Percentiles rank a stretch among this genome's conserved stretches.
Evolutionary conservation across 768 basidiomycete genomes (phyloP).

Genomic region (Boletus tomentosulus): DNA sequence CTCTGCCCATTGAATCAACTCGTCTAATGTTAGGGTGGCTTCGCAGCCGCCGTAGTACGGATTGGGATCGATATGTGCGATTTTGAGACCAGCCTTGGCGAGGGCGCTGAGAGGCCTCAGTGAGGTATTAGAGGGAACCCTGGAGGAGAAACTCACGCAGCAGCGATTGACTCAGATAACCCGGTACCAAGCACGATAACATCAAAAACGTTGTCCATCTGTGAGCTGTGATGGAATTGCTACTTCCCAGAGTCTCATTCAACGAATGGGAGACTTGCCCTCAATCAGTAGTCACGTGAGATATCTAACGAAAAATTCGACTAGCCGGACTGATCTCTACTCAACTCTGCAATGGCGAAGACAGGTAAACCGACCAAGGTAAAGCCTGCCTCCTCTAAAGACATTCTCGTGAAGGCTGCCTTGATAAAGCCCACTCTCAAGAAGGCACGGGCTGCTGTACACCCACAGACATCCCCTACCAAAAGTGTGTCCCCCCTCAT

Average conservation of each 20-base stretch:
- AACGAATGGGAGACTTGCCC: too few relatives aligned
- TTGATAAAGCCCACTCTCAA: not conserved
- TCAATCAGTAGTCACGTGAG: slow-evolving; percentile 26
- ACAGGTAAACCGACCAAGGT: slow-evolving; percentile 28
- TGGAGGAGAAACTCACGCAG: slow-evolving; percentile 63
- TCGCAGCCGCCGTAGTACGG: slow-evolving; percentile 81
- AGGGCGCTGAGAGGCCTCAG: slow-evolving; percentile 56
- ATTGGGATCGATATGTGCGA: slow-evolving; percentile 85
- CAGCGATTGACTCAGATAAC: slow-evolving; percentile 77
- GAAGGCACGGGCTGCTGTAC: too few relatives aligned
- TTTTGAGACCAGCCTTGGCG: slow-evolving; percentile 80
- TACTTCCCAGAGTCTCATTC: too few relatives aligned
- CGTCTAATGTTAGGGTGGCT: slow-evolving; percentile 78
- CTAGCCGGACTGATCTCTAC: too few relatives aligned
- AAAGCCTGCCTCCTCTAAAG: slow-evolving; percentile 29
- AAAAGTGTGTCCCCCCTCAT: too few relatives aligned
- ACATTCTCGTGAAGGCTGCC: slow-evolving; percentile 40
- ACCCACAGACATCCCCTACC: too few relatives aligned
- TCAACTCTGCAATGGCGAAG: slow-evolving; percentile 35
- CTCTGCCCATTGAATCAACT: slow-evolving; percentile 70
- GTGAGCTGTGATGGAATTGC: not conserved
- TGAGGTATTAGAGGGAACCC: not conserved
- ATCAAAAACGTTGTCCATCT: slow-evolving; percentile 51
- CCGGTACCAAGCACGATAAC: slow-evolving; percentile 74
- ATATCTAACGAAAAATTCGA: slow-evolving; percentile 13